A percentile compares a stretch with the other conserved stretches of the same genome.
phyloP scores from a whole-genome alignment of 2,329 filamentous ascomycete genomes.

The Cercospora citrullina region DNA sequence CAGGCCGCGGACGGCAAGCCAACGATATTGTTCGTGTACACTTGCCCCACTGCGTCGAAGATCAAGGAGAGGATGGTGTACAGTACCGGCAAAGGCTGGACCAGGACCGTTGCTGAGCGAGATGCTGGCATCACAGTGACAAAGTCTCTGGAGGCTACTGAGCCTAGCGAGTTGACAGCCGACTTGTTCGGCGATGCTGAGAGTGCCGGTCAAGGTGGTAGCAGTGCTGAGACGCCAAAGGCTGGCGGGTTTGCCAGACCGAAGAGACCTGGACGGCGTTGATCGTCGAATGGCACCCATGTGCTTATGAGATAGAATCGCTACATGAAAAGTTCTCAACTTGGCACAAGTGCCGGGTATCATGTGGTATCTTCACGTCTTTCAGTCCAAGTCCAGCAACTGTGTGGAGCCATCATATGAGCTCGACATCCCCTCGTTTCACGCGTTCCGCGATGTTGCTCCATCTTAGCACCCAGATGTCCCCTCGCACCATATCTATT shows the following conservation, averaged over 20 bases:
- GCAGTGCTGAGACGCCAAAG: slow-evolving; percentile 61
- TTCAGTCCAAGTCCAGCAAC: too few relatives aligned
- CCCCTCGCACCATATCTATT: slow-evolving; percentile 50
- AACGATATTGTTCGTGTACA: slow-evolving; percentile 76
- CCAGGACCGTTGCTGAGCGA: slow-evolving; percentile 63
- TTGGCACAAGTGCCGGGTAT: slow-evolving; percentile 14
- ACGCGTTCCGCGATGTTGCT: slow-evolving; percentile 63
- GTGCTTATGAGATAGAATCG: neutral
- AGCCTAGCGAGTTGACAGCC: slow-evolving; percentile 70
- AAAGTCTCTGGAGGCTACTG: slow-evolving; percentile 66
- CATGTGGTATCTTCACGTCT: neutral
- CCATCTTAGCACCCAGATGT: slow-evolving; percentile 61
- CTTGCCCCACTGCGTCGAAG: slow-evolving; percentile 68
- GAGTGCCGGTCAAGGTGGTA: slow-evolving; percentile 57
- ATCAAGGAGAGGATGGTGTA: slow-evolving; percentile 88
- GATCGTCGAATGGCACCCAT: neutral
- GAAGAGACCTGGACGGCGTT: slow-evolving; percentile 70
- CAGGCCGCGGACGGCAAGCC: slow-evolving; percentile 49
- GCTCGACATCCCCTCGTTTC: slow-evolving; percentile 72
- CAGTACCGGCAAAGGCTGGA: slow-evolving; percentile 57
- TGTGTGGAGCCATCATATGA: slow-evolving; percentile 41
- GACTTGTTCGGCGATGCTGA: slow-evolving; percentile 50
- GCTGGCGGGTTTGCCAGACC: slow-evolving; percentile 69
- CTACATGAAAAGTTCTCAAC: neutral
- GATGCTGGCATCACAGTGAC: slow-evolving; percentile 66